Percentiles rank a stretch among this genome's conserved stretches.
Conservation (phyloP, 2,329 filamentous ascomycete species). For the Cladosporium velox region DNA sequence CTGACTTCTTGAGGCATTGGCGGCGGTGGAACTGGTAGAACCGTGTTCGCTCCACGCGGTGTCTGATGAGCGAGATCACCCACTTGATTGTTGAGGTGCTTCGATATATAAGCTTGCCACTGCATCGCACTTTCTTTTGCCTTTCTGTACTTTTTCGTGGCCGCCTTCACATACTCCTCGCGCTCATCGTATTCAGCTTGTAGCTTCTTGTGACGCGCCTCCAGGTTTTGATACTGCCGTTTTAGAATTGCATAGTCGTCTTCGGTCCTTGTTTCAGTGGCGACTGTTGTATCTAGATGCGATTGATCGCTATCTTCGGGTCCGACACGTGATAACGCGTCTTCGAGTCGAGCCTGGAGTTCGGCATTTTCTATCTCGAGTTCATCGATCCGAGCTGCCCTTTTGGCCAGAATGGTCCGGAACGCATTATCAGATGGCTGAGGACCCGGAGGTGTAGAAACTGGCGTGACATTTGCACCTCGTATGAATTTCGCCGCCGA, state of each 20-base stretch:
- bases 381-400: constrained; percentile 19
- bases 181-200: constrained; percentile 23
- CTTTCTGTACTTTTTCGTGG: constrained; percentile 31
- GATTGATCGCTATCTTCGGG: constrained; percentile 27
- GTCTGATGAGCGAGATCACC: not conserved
- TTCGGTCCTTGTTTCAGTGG: not conserved
- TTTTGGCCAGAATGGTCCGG: constrained; percentile 7
- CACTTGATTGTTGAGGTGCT: not conserved
- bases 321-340: constrained; percentile 34
- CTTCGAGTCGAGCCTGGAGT: constrained; percentile 30
- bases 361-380: constrained; percentile 31
- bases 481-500: not conserved
- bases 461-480: not conserved
- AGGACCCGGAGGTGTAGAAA: not conserved
- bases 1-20: constrained; percentile 3
- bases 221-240: constrained; percentile 29
- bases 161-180: constrained; percentile 35
- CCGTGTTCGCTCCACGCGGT: not conserved
- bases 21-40: not conserved
- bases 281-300: not conserved
- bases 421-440: constrained; percentile 5
- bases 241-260: constrained; percentile 21
- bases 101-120: constrained; percentile 32
- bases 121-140: constrained; percentile 43
- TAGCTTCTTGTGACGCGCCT: constrained; percentile 38